Evolutionary conservation across 192 early-diverging fungal genomes (phyloP), one percentile per base, ranked within the genome.

Genomic region (Coemansia sp.): DNA sequence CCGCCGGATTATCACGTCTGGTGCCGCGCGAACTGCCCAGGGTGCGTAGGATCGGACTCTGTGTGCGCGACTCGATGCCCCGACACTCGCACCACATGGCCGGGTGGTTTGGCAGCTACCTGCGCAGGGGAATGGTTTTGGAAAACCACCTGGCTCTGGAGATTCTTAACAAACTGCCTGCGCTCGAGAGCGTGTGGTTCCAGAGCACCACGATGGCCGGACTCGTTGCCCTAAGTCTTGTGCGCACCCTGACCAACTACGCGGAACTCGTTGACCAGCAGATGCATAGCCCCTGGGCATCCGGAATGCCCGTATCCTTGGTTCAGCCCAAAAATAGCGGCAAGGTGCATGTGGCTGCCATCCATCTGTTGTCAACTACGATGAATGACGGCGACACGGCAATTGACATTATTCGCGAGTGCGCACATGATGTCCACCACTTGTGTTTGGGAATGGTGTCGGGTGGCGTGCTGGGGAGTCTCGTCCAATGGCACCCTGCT

Each of bases 361-460:
- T 74, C 15, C 48, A 74, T n/a, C 16, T 79, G 42, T 42, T 52
- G 19, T 69, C 63, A 38, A 38, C 41, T 50, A 38, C 50, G 12
- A 47, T 45, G 38, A 65, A 59, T 40, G 57, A 59, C 9, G 57
- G 41, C 49, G 41, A 47, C 9, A 38, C 40, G 1, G 74, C 56
- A 26, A 57, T 63, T 42, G 61, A 67, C 37, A 26, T 70, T 56
- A 69, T 80, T 53, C 65, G 69, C 59, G 21, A 40, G 19, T 44
- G 64, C n/a, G 65, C 77, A 42, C 50, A 19, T 59, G 50, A 41
- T 21, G 44, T 81, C 6, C 45, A 57, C 38, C 60, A 65, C 8
- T 57, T 81, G 53, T 72, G 67, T 40, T 48, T 81, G 43, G 68
- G 70, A 8, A 42, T 48, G 23, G 66, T 81, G 18, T 72, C 67